phyloP scores from a whole-genome alignment of 345 rosid species.

The Linum tenue region DNA sequence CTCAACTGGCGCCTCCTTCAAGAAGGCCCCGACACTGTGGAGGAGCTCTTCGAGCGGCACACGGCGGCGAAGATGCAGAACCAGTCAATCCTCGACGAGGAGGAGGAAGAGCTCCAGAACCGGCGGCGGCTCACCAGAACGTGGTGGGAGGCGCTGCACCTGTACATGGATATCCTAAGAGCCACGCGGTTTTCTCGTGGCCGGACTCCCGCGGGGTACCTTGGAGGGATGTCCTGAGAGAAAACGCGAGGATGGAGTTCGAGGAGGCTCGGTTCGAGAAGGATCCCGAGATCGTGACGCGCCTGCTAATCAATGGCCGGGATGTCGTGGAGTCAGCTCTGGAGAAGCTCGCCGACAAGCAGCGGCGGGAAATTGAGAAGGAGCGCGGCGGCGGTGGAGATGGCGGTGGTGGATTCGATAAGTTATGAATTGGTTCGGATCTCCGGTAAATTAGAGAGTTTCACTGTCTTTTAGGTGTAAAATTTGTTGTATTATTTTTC shows the following conservation, averaged over 20 bases:
- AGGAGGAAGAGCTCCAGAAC: conserved; percentile 49
- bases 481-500: too few species aligned
- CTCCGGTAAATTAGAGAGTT: neutral
- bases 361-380: conserved; percentile 50
- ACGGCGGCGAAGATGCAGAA: conserved; percentile 43
- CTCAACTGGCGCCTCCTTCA: conserved; percentile 26
- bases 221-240: conserved; percentile 77
- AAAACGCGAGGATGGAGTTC: conserved; percentile 74
- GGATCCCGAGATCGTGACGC: conserved; percentile 71
- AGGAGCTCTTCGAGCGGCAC: conserved; percentile 74
- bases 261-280: conserved; percentile 74
- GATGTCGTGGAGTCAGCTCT: conserved; percentile 68
- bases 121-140: conserved; percentile 56
- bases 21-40: conserved; percentile 75
- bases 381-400: conserved; percentile 24
- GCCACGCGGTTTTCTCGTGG: conserved; percentile 80
- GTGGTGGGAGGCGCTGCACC: conserved; percentile 62
- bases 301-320: conserved; percentile 67
- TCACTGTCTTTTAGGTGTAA: too few species aligned
- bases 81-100: conserved; percentile 32
- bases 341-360: conserved; percentile 74
- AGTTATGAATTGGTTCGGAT: neutral
- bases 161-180: conserved; percentile 73
- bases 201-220: conserved; percentile 52
- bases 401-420: neutral